phyloP scores from a whole-genome alignment of 352 stramenopile genomes.

The Lagenidium sp. region DNA sequence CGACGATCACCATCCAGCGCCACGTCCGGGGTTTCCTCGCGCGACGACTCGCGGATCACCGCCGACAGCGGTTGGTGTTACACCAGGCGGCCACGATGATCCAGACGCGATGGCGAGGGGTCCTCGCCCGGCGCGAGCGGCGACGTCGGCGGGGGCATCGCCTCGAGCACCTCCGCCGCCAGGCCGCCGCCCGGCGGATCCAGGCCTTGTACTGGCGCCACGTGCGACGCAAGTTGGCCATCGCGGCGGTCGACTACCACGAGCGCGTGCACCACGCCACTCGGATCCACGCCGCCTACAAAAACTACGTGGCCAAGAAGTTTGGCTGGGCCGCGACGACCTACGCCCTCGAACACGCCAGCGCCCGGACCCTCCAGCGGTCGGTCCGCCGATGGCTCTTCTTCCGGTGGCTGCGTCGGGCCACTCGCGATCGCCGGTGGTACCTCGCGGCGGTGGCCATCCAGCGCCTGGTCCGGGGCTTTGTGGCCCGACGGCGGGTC shows the following conservation, averaged over 20 bases:
- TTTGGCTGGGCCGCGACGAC: slow-evolving; percentile 47
- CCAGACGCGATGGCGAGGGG: slow-evolving; percentile 21
- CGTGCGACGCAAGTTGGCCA: slow-evolving; percentile 13
- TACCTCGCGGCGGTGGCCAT: slow-evolving; percentile 17
- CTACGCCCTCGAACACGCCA: slow-evolving; percentile 24
- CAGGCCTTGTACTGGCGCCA: slow-evolving; percentile 27
- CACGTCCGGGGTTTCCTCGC: slow-evolving; percentile 13
- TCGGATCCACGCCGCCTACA: slow-evolving; percentile 38
- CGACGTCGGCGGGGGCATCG: background rate
- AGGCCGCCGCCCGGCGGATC: slow-evolving; percentile 26
- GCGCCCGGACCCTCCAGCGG: slow-evolving; percentile 30
- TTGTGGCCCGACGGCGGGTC: background rate
- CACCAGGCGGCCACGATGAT: slow-evolving; percentile 1
- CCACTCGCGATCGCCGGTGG: slow-evolving; percentile 4
- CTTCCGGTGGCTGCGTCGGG: slow-evolving; percentile 7
- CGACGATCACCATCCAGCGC: slow-evolving; percentile 14
- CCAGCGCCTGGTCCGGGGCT: slow-evolving; percentile 16
- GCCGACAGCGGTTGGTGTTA: slow-evolving; percentile 1
- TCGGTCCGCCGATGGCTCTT: slow-evolving; percentile 20
- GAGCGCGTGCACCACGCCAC: slow-evolving; percentile 13
- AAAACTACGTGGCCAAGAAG: slow-evolving; percentile 51
- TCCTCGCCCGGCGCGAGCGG: slow-evolving; percentile 5
- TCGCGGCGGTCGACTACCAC: slow-evolving; percentile 2
- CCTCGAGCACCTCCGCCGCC: slow-evolving; percentile 8
- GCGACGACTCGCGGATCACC: background rate